phyloP scores from a whole-genome alignment of 2,329 filamentous ascomycete genomes.

The Penicillium oxalicum region DNA sequence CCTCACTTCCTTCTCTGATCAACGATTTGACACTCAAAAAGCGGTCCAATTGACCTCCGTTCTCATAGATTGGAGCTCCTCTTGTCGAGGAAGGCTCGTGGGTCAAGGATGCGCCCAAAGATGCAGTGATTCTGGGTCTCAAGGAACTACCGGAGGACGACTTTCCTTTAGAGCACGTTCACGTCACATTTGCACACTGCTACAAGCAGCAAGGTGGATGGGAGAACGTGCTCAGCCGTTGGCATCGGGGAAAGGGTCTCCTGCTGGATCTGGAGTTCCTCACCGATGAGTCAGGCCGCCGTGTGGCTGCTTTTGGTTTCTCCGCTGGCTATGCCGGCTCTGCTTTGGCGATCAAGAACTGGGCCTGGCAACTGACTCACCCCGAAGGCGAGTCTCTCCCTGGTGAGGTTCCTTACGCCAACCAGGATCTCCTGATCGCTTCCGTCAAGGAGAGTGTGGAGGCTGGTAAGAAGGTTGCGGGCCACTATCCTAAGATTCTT shows the following conservation, averaged over 20 bases:
- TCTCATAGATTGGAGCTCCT: conserved; percentile 52
- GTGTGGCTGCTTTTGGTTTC: conserved; percentile 49
- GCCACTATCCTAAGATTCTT: conserved; percentile 65
- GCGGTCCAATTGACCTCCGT: conserved; percentile 45
- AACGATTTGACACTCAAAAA: neutral
- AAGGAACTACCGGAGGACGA: conserved; percentile 72
- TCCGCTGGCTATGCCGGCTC: conserved; percentile 70
- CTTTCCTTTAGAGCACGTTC: conserved; percentile 64
- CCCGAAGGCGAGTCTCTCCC: conserved; percentile 61
- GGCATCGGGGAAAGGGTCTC: conserved; percentile 67
- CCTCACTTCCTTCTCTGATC: neutral
- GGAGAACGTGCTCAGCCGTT: conserved; percentile 73
- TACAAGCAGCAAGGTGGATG: conserved; percentile 74
- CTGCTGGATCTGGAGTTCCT: conserved; percentile 87
- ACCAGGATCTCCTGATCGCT: conserved; percentile 65
- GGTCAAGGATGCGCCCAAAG: conserved; percentile 57
- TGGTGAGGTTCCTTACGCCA: conserved; percentile 53
- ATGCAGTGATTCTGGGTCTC: conserved; percentile 67
- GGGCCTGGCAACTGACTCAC: conserved; percentile 75
- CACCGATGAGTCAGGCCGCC: conserved; percentile 62
- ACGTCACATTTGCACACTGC: conserved; percentile 67
- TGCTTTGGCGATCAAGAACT: conserved; percentile 69
- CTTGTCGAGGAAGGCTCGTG: conserved; percentile 63
- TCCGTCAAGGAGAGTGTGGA: conserved; percentile 68
- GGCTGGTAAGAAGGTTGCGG: conserved; percentile 60